phyloP scores from a whole-genome alignment of 495 filamentous ascomycete species.

The Neurospora discreta region DNA sequence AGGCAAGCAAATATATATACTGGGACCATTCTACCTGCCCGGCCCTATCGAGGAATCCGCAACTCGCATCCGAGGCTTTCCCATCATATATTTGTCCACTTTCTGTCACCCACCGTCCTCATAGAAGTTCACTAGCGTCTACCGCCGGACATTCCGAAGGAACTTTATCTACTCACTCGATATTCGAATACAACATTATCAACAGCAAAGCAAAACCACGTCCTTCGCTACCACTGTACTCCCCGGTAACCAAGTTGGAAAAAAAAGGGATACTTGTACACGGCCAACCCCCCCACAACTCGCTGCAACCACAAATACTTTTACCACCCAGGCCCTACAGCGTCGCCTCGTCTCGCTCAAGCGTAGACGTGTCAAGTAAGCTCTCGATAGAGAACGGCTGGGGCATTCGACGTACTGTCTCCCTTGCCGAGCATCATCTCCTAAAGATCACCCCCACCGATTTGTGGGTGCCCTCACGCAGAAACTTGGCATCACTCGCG shows the following conservation, averaged over 20 bases:
- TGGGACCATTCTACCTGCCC: conserved; percentile 38
- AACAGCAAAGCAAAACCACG: conserved; percentile 4
- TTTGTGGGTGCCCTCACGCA: conserved; percentile 7
- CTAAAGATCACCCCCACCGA: conserved; percentile 11
- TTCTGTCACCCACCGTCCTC: conserved; percentile 2
- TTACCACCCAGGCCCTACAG: conserved; percentile 16
- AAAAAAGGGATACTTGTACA: conserved; percentile 11
- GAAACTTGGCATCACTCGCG: conserved; percentile 1
- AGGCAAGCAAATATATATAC: conserved; percentile 46
- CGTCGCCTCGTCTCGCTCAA: conserved; percentile 14
- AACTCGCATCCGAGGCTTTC: conserved; percentile 10
- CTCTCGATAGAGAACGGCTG: neutral
- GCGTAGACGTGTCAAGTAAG: neutral
- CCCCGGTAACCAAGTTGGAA: conserved; percentile 4
- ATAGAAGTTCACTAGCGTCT: neutral
- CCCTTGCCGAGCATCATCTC: conserved; percentile 15
- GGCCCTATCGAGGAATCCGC: conserved; percentile 21
- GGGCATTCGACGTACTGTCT: conserved; percentile 10
- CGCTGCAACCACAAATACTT: conserved; percentile 22
- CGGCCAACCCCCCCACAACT: conserved; percentile 13
- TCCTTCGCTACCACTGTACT: conserved; percentile 3
- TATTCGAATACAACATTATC: conserved; percentile 11
- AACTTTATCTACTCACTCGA: conserved; percentile 10
- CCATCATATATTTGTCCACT: conserved; percentile 13
- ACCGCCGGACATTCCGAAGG: conserved; percentile 6